Evolutionary conservation across 2,329 filamentous ascomycete genomes (phyloP).

Genomic region (Claviceps quebecensis): DNA sequence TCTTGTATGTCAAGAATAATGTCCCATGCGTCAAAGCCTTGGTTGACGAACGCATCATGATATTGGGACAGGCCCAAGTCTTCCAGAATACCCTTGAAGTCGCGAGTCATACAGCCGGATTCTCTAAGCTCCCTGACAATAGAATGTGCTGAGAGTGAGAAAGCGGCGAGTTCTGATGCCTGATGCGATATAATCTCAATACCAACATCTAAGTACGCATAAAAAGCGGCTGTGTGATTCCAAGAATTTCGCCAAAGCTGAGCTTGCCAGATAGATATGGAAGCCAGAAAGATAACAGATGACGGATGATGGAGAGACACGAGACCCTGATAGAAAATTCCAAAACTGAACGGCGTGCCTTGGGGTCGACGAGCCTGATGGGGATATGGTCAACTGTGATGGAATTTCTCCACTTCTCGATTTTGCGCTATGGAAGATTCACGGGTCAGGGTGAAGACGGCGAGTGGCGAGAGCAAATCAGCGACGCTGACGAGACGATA

Average conservation of each 20-base stretch:
- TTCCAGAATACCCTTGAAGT: conserved; percentile 51
- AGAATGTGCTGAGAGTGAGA: background rate
- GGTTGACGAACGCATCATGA: conserved; percentile 55
- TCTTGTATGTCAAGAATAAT: conserved; percentile 74
- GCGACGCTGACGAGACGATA: background rate
- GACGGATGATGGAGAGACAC: background rate
- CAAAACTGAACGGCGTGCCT: background rate
- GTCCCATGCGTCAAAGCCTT: conserved; percentile 77
- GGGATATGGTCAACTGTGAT: background rate
- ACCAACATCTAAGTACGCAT: conserved; percentile 8
- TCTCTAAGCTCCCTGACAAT: background rate
- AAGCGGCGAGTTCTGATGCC: background rate
- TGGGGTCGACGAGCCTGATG: background rate
- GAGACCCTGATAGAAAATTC: background rate
- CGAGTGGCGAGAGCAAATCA: background rate
- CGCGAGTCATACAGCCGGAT: conserved; percentile 32
- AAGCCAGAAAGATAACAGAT: background rate
- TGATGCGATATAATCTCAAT: background rate
- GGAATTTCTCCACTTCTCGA: background rate
- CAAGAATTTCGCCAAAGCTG: background rate
- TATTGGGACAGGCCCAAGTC: conserved; percentile 72
- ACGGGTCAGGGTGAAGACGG: background rate
- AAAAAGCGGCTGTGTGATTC: background rate
- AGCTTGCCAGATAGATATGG: background rate
- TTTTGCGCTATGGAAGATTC: background rate